A percentile compares a stretch with the other conserved stretches of the same genome.
These are phyloP conservation scores for Ceratocystis huliohia DNA, from an alignment of 2,329 filamentous ascomycete genomes.

Conservation along the genomic window DNA sequence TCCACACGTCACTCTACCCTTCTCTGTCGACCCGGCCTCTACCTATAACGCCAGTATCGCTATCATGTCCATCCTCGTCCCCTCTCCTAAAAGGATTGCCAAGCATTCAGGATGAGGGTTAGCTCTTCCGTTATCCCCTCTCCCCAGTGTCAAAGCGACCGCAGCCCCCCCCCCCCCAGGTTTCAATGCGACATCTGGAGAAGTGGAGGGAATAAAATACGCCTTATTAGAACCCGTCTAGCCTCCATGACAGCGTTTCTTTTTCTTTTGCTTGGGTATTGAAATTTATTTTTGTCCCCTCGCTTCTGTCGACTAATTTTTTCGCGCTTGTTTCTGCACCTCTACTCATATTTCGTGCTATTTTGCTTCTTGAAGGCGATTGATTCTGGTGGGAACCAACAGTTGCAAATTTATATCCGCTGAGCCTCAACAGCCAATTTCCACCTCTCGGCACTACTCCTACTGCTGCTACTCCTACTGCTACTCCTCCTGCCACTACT, in stretches of 20 bases:
- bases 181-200: constrained; percentile 4
- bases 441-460: too few species aligned
- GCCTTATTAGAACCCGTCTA: constrained; percentile 2
- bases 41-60: not conserved
- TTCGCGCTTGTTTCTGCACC: not conserved
- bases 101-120: constrained; percentile 1
- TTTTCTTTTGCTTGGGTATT: not conserved
- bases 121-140: not conserved
- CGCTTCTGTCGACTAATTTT: constrained; percentile 4
- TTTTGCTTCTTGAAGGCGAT: not conserved
- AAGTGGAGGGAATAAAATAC: not conserved
- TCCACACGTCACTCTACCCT: not conserved
- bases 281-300: constrained; percentile 4
- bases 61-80: not conserved
- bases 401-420: not conserved
- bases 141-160: not conserved
- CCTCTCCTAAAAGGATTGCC: constrained; percentile 1
- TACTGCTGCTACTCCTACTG: too few species aligned
- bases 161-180: not conserved
- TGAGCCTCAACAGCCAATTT: too few species aligned
- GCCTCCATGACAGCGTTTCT: not conserved
- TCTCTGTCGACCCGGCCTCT: not conserved
- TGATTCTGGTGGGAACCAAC: not conserved
- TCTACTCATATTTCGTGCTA: not conserved
- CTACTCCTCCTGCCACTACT: too few species aligned